A percentile compares a stretch with the other conserved stretches of the same genome.
Evolutionary conservation across 441 rosid genomes (phyloP).

Genomic region (Adansonia grandidieri): DNA sequence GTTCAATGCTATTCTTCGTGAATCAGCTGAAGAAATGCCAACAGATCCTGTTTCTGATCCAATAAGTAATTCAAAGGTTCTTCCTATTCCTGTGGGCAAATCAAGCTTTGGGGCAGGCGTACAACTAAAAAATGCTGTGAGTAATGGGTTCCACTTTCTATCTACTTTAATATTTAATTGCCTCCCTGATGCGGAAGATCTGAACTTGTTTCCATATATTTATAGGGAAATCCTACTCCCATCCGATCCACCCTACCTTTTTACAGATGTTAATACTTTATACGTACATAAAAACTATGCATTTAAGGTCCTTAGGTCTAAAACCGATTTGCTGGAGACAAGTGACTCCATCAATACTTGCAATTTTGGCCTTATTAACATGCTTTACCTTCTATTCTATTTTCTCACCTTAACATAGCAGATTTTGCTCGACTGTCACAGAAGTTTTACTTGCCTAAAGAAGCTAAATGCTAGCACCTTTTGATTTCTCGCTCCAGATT

Average conservation of each 20-base stretch:
- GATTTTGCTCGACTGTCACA: neutral
- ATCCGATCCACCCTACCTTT: neutral
- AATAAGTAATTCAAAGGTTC: constrained; percentile 81
- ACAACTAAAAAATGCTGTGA: constrained; percentile 80
- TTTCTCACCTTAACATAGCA: neutral
- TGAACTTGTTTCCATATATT: neutral
- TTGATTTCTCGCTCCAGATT: neutral
- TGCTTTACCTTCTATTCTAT: neutral
- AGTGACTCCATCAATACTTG: neutral
- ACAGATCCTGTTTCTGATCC: constrained; percentile 97
- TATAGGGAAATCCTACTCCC: neutral
- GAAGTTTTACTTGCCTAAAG: neutral
- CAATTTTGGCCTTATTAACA: neutral
- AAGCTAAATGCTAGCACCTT: constrained; percentile 8
- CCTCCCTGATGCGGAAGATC: constrained; percentile 5
- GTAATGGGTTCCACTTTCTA: constrained; percentile 27
- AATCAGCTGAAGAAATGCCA: constrained; percentile 88
- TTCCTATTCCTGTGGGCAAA: constrained; percentile 87
- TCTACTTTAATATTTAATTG: constrained; percentile 3
- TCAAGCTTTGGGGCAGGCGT: constrained; percentile 94
- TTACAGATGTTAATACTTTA: neutral
- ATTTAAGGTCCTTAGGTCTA: neutral
- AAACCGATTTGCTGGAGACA: neutral
- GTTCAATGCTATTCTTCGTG: constrained; percentile 97
- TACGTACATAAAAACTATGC: neutral